Conservation (phyloP, 176 grass and related monocot genomes). For the Areca catechu region DNA sequence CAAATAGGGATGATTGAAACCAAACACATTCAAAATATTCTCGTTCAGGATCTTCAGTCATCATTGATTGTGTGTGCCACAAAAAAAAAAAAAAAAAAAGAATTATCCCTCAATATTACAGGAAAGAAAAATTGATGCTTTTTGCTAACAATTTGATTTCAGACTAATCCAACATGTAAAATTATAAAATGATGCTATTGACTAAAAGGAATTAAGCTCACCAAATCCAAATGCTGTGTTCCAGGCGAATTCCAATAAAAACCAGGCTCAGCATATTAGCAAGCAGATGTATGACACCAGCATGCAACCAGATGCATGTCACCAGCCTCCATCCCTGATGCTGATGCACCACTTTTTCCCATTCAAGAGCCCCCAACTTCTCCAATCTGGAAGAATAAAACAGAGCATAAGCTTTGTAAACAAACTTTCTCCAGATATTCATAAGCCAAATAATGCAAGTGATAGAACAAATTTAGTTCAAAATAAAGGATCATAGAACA, state of each 20-base stretch:
- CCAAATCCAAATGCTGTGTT: slow-evolving; percentile 96
- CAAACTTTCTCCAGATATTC: no score
- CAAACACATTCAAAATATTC: no score
- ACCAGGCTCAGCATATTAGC: slow-evolving; percentile 74
- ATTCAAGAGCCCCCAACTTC: slow-evolving; percentile 56
- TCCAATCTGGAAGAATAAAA: slow-evolving; percentile 33
- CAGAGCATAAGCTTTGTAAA: background rate
- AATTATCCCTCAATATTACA: background rate
- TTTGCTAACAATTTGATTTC: no score
- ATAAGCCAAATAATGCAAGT: background rate
- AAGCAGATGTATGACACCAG: slow-evolving; percentile 73
- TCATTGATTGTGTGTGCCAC: no score
- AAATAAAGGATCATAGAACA: no score
- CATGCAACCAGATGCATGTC: slow-evolving; percentile 67
- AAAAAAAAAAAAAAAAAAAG: no score
- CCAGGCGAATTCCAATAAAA: slow-evolving; percentile 71
- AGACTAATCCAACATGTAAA: no score
- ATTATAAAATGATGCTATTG: background rate
- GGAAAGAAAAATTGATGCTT: background rate
- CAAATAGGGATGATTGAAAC: no score
- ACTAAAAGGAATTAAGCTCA: slow-evolving; percentile 24
- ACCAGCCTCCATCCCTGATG: slow-evolving; percentile 67
- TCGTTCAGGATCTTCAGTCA: no score
- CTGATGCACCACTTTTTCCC: slow-evolving; percentile 52
- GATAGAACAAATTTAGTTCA: background rate